These are phyloP conservation scores for Acacia melanoxylon DNA, from an alignment of 306 rosid species.

Conservation along the genomic window DNA sequence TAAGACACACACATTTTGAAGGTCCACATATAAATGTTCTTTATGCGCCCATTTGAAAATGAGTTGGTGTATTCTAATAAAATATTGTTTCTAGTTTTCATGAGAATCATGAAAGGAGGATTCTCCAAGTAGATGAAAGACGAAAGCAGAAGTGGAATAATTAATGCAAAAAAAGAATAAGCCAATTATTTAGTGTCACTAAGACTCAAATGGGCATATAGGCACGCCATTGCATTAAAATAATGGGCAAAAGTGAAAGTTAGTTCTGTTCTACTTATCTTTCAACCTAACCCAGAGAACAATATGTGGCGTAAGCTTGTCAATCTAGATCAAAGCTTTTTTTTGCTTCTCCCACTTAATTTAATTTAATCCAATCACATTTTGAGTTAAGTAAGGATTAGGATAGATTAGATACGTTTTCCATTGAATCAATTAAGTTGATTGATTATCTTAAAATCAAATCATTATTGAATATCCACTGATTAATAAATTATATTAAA, in stretches of 20 bases:
- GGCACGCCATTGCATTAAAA: not conserved
- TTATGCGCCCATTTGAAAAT: not conserved
- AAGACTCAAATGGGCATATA: not conserved
- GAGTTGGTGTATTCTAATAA: not conserved
- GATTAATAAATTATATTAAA: not conserved
- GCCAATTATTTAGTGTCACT: not conserved
- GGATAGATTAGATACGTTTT: not conserved
- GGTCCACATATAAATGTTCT: too few relatives aligned
- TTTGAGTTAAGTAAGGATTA: not conserved
- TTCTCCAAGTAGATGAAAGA: not conserved
- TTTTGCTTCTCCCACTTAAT: not conserved
- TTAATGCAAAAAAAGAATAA: not conserved
- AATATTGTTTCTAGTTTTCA: not conserved
- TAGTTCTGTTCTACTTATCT: not conserved
- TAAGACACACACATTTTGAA: too few relatives aligned
- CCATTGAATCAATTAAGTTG: not conserved
- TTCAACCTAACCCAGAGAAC: not conserved
- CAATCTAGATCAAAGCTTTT: not conserved
- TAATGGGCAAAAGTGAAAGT: not conserved
- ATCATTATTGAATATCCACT: not conserved
- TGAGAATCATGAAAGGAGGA: slow-evolving; percentile 21
- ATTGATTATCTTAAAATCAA: not conserved
- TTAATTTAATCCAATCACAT: slow-evolving; percentile 8
- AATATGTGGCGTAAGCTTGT: slow-evolving; percentile 17
- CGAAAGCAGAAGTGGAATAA: not conserved